Evolutionary conservation across 2,329 filamentous ascomycete species (phyloP), one percentile per base, ranked within the genome.

Genomic region (Neopestalotiopsis rosae): DNA sequence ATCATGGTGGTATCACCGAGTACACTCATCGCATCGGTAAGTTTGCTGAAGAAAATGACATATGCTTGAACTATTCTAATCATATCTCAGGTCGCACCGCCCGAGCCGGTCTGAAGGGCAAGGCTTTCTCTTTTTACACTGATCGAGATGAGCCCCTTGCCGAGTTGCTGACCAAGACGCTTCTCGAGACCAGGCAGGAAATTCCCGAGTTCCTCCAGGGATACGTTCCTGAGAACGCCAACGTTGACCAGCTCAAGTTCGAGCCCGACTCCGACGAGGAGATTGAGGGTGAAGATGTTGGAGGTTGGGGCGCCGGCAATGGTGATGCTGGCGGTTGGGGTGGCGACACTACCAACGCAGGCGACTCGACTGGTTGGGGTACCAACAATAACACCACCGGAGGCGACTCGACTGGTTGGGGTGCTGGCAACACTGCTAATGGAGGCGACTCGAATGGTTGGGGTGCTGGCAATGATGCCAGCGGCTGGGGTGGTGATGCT

Each of bases 1-100:
- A 89, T 0, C 87, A 95, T 74, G 94, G 94, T n/a, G 95, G 95
- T 2, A 97, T 98, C 68, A 90, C 93, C 63, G 96, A 98, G 79
- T 99, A 98, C 75, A 90, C 92, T 32, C 96, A 99, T 77, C 94
- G 96, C 13, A 98, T 98, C 77, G 96, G 92, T 94, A 89, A 81
- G 86, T 5, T 59, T 13, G 45, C 62, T 30, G 5, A 57, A 20
- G 32, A n/a, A 24, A n/a, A 45, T 28, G 4, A 3, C n/a, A 66
- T 56, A 28, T 6, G 20, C 45, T 20, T 3, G 17, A 28, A 52
- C n/a, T n/a, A 28, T 57, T 40, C 38, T 38, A 32, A 57, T 75
- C 70, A 72, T 62, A 49, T 20, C 56, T 69, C 70, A 94, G 92
- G 96, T 71, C 95, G 96, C 70, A 99, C 96, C 73, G 96, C 93